Evolutionary conservation across 176 grass and related monocot species (phyloP), one percentile per base, ranked within the genome.

Genomic region (Oryza nivara): DNA sequence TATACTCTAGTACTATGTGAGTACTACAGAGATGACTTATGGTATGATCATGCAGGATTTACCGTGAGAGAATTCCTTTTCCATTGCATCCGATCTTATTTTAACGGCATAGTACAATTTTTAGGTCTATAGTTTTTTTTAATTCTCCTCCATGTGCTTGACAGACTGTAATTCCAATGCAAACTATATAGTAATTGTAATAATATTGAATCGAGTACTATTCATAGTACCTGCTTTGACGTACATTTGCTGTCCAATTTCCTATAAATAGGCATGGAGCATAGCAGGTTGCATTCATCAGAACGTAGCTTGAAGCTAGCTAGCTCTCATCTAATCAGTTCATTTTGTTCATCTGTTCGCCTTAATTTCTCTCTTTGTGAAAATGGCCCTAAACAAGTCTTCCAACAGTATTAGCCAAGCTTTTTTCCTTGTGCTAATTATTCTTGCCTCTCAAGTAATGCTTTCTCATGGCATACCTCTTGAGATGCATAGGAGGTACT

Each of bases 201-300:
- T 10, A 67, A 67, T 66, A 6, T 23, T 65, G 20, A 0, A 51
- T 35, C 34, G 34, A 35, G 34, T 49, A 38, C 15, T 4, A 22
- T 36, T 13, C 70, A 72, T 17, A 61, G 6, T 60, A 60, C 36
- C 36, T 1, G 15, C 17, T 35, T 71, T 34, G 17, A 3, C 28
- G 6, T 5, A 16, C 32, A 12, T 1, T 71, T 69, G 34, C 4
- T 71, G 34, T 43, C 17, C 61, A 4, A 11, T 43, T 4, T 30
- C 71, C 72, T 88, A 88, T 77, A 88, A 82, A 82, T 82, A 88
- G 73, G 43, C 72, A 41, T 8, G 9, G 44, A 20, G 44, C n/a
- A 20, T 19, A 77, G 11, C 7, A 70, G 20, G 4, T n/a, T 70
- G 20, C 26, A 82, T 2, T 54, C 73, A 82, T 47, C 17, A 34